phyloP scores from a whole-genome alignment of 768 basidiomycete species.

The Cystofilobasidium bisporidii region DNA sequence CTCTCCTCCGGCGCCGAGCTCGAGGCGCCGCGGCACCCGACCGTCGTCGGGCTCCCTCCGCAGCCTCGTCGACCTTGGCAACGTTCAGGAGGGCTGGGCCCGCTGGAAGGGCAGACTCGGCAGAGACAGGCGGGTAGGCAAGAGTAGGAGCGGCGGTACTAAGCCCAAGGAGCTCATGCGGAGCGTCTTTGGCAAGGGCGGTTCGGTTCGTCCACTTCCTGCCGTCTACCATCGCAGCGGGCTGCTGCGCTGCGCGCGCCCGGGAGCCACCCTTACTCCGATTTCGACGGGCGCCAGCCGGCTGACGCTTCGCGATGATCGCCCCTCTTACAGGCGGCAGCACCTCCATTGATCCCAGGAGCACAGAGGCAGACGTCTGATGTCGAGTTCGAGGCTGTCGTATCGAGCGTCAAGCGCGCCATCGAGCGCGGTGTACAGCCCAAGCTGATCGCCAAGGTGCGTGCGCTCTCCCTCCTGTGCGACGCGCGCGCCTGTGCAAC shows the following conservation, averaged over 20 bases:
- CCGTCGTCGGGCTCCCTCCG: too few species aligned
- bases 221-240: too few species aligned
- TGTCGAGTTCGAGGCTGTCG: constrained; percentile 9
- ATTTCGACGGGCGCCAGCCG: too few species aligned
- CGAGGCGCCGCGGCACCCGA: too few species aligned
- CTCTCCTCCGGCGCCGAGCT: too few species aligned
- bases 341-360: background rate
- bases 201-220: background rate
- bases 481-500: too few species aligned
- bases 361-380: background rate
- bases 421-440: constrained; percentile 19
- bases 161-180: constrained; percentile 10
- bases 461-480: too few species aligned
- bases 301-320: background rate
- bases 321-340: background rate
- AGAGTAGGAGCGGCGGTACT: background rate
- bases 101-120: constrained; percentile 3
- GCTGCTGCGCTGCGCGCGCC: too few species aligned
- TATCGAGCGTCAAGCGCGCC: constrained; percentile 4
- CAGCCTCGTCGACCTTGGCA: too few species aligned
- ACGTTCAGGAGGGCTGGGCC: constrained; percentile 11
- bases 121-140: background rate
- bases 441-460: constrained; percentile 67
- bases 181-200: constrained; percentile 12
- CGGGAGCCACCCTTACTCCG: too few species aligned